Evolutionary conservation across 164 flowering plant genomes (phyloP).

Genomic region (Liquidambar formosana): DNA sequence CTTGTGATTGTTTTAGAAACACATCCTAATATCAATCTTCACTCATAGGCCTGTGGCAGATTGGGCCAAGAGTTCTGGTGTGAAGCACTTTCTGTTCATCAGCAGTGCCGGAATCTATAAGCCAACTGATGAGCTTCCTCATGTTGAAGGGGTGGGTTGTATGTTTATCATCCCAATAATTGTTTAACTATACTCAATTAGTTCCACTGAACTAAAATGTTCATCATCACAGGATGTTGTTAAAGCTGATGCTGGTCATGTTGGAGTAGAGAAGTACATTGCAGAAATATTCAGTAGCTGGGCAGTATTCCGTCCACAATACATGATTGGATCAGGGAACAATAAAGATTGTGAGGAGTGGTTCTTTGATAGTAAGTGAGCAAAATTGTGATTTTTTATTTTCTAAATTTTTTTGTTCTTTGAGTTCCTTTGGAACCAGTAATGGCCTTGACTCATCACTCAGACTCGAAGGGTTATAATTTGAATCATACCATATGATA

Average conservation of each 20-base stretch:
- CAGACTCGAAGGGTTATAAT: not conserved
- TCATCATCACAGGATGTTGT: conserved; percentile 65
- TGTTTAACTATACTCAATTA: not conserved
- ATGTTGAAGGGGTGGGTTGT: conserved; percentile 89
- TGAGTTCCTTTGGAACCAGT: too few species aligned
- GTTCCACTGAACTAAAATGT: not conserved
- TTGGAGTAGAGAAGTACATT: conserved; percentile 81
- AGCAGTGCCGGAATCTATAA: conserved; percentile 99
- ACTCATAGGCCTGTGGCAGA: conserved; percentile 80
- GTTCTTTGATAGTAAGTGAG: conserved; percentile 93
- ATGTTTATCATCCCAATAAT: not conserved
- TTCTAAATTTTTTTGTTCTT: too few species aligned
- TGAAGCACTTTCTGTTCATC: conserved; percentile 80
- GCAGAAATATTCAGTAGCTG: conserved; percentile 64
- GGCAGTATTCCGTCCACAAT: conserved; percentile 95
- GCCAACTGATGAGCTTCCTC: conserved; percentile 93
- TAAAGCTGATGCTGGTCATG: conserved; percentile 89
- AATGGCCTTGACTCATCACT: not conserved
- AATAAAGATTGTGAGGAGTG: conserved; percentile 99
- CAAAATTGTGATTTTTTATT: not conserved
- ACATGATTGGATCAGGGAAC: conserved; percentile 98
- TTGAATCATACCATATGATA: too few species aligned
- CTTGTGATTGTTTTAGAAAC: not conserved
- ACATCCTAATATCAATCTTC: conserved; percentile 12
- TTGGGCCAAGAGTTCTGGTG: conserved; percentile 91